Percentiles rank a stretch among this genome's conserved stretches.
Evolutionary conservation across 2,329 filamentous ascomycete species (phyloP).

Genomic region (Exutisphaerella laricina): DNA sequence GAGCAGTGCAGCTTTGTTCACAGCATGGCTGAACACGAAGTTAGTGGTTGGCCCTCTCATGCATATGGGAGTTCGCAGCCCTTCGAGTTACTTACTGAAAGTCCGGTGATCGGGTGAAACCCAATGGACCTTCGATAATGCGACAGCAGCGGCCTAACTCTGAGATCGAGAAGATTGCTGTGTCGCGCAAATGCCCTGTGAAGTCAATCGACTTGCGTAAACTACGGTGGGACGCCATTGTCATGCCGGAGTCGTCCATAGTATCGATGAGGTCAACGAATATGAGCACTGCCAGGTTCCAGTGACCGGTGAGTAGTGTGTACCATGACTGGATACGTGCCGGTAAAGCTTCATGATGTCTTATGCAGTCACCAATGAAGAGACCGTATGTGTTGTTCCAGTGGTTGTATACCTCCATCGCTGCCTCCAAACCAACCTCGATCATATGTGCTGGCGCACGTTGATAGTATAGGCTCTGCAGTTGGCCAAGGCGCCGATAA

Average conservation of each 20-base stretch:
- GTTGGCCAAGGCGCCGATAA: constrained; percentile 14
- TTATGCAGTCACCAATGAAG: constrained; percentile 20
- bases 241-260: constrained; percentile 11
- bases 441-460: constrained; percentile 7
- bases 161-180: constrained; percentile 11
- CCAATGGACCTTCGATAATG: constrained; percentile 4
- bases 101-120: constrained; percentile 13
- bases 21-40: no score
- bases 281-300: constrained; percentile 18
- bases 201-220: constrained; percentile 8
- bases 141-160: constrained; percentile 15
- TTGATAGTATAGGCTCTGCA: constrained; percentile 17
- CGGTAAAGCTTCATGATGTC: constrained; percentile 15
- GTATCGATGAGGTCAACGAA: constrained; percentile 17
- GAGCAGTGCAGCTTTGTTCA: constrained; percentile 19
- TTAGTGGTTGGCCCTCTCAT: no score
- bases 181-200: constrained; percentile 8
- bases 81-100: no score
- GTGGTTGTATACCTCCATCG: constrained; percentile 17
- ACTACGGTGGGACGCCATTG: constrained; percentile 8
- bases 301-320: constrained; percentile 18
- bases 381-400: constrained; percentile 17
- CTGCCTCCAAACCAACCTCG: constrained; percentile 12
- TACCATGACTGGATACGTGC: constrained; percentile 21
- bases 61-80: no score